Evolutionary conservation across 2,329 filamentous ascomycete species (phyloP).

Genomic region (Sphaceloma murrayae): DNA sequence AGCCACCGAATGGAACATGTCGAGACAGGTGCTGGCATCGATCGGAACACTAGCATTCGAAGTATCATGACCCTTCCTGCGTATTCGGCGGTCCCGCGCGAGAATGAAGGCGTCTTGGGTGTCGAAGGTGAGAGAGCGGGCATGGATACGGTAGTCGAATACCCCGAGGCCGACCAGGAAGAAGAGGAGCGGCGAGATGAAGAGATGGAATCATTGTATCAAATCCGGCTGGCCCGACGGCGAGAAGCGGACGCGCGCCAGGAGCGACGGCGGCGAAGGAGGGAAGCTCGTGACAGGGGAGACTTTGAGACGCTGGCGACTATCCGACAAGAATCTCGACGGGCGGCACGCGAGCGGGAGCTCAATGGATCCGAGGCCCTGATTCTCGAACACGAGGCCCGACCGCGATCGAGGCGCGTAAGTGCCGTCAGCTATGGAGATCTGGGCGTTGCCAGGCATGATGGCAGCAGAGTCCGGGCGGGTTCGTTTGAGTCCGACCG

Average conservation of each 20-base stretch:
- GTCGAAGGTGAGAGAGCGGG: slow-evolving; percentile 85
- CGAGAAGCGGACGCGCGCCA: slow-evolving; percentile 68
- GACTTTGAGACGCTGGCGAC: slow-evolving; percentile 61
- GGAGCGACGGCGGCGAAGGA: slow-evolving; percentile 57
- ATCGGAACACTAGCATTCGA: slow-evolving; percentile 75
- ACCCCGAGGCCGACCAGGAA: slow-evolving; percentile 69
- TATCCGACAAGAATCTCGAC: slow-evolving; percentile 48
- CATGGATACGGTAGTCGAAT: slow-evolving; percentile 81
- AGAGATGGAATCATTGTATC: slow-evolving; percentile 88
- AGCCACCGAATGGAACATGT: slow-evolving; percentile 14
- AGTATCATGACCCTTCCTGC: slow-evolving; percentile 91
- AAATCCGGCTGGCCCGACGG: slow-evolving; percentile 71
- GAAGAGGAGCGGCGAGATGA: slow-evolving; percentile 70
- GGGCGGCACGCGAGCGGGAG: slow-evolving; percentile 39
- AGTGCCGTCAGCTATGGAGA: slow-evolving; percentile 70
- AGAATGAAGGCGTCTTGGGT: slow-evolving; percentile 72
- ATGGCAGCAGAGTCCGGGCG: slow-evolving; percentile 64
- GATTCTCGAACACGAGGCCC: slow-evolving; percentile 51
- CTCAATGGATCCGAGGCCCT: slow-evolving; percentile 34
- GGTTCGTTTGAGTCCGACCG: slow-evolving; percentile 66
- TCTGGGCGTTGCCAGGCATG: slow-evolving; percentile 64
- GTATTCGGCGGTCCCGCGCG: slow-evolving; percentile 63
- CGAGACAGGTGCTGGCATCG: slow-evolving; percentile 41
- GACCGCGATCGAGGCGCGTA: slow-evolving; percentile 55
- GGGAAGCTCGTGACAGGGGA: slow-evolving; percentile 62